A percentile compares a stretch with the other conserved stretches of the same genome.
These are phyloP conservation scores for Syzygium aqueum DNA, from an alignment of 345 rosid species.

Conservation along the genomic window DNA sequence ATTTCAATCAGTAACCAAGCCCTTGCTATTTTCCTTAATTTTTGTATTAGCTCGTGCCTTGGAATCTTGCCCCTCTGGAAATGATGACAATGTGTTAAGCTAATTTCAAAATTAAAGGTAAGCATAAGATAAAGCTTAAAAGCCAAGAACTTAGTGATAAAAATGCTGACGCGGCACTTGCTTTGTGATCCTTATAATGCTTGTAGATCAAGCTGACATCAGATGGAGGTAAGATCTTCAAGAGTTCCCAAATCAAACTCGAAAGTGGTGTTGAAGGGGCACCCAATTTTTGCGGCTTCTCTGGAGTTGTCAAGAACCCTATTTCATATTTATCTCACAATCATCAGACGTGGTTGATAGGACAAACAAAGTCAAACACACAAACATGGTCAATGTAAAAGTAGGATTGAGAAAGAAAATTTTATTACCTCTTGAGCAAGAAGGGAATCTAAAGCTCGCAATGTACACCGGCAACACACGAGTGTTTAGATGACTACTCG, in stretches of 20 bases:
- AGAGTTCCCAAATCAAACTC: constrained; percentile 22
- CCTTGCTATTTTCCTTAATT: not conserved
- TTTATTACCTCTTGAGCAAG: constrained; percentile 5
- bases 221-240: constrained; percentile 24
- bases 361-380: not conserved
- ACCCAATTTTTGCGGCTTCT: constrained; percentile 19
- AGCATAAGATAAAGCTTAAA: not conserved
- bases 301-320: constrained; percentile 23
- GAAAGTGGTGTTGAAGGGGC: constrained; percentile 87
- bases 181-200: not conserved
- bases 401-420: too few species aligned
- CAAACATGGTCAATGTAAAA: not conserved
- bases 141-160: not conserved
- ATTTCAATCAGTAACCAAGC: not conserved
- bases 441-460: constrained; percentile 49
- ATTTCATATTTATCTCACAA: constrained; percentile 2
- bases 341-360: not conserved
- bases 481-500: constrained; percentile 68
- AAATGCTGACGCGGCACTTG: not conserved
- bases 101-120: not conserved
- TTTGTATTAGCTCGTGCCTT: not conserved
- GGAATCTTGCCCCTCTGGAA: not conserved
- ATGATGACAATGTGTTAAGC: not conserved
- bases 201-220: constrained; percentile 23
- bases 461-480: constrained; percentile 65